phyloP scores from a whole-genome alignment of 2,329 filamentous ascomycete genomes.

The Mycosphaerella sp. region DNA sequence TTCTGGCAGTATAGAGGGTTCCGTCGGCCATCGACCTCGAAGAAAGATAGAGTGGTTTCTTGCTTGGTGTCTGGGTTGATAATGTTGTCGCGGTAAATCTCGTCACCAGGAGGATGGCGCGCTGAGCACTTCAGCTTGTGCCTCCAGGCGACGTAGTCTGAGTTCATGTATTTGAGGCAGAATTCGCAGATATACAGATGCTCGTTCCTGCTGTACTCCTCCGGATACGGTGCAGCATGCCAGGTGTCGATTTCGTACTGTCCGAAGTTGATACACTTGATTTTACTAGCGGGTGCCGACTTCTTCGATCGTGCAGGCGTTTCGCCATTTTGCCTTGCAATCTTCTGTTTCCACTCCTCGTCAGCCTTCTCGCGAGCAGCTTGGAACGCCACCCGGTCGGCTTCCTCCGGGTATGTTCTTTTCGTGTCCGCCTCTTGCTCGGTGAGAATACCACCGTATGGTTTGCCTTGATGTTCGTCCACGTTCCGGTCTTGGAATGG shows the following conservation, averaged over 20 bases:
- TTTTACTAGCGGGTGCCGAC: conserved; percentile 85
- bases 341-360: conserved; percentile 75
- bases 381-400: conserved; percentile 82
- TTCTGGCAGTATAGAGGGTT: conserved; percentile 99
- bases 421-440: conserved; percentile 88
- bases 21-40: conserved; percentile 94
- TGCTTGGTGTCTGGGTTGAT: conserved; percentile 44
- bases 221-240: conserved; percentile 97
- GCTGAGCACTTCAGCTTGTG: conserved; percentile 93
- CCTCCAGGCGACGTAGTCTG: conserved; percentile 94
- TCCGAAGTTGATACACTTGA: conserved; percentile 97
- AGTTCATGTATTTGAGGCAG: conserved; percentile 99
- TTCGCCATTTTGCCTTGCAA: conserved; percentile 57
- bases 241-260: conserved; percentile 98
- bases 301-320: conserved; percentile 57
- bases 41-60: conserved; percentile 60
- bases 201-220: conserved; percentile 94
- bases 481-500: conserved; percentile 83
- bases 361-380: conserved; percentile 85
- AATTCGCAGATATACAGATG: conserved; percentile 99
- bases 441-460: conserved; percentile 86
- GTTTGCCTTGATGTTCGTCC: conserved; percentile 85
- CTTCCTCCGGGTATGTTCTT: conserved; percentile 72
- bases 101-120: conserved; percentile 94
- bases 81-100: conserved; percentile 88